A percentile compares a stretch with the other conserved stretches of the same genome.
Conservation (phyloP, 2,329 filamentous ascomycete genomes). For the Stachybotrys elegans region DNA sequence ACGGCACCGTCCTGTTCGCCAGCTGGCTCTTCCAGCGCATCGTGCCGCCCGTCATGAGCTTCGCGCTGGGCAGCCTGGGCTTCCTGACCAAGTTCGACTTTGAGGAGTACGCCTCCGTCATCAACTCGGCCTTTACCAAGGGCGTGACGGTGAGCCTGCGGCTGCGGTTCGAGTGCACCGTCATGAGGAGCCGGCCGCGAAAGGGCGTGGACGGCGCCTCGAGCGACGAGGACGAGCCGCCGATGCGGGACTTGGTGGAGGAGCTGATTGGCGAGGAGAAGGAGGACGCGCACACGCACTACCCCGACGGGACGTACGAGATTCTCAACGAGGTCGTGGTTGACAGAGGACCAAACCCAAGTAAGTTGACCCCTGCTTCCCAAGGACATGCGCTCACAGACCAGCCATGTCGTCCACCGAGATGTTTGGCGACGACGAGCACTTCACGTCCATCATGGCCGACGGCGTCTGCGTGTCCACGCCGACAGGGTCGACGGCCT, state of each 20-base stretch:
- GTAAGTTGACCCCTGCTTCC: constrained; percentile 42
- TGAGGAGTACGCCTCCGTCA: constrained; percentile 62
- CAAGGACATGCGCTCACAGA: constrained; percentile 7
- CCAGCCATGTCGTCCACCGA: constrained; percentile 86
- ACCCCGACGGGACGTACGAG: constrained; percentile 77
- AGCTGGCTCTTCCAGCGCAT: constrained; percentile 96
- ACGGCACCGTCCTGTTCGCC: constrained; percentile 94
- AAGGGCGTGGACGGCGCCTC: constrained; percentile 23
- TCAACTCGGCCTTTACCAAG: constrained; percentile 68
- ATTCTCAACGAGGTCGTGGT: constrained; percentile 97
- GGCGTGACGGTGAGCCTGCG: constrained; percentile 86
- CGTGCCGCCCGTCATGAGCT: constrained; percentile 88
- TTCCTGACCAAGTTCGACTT: constrained; percentile 98
- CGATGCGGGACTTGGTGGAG: constrained; percentile 69
- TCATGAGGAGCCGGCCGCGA: constrained; percentile 71
- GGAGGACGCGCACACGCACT: constrained; percentile 80
- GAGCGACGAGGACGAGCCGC: constrained; percentile 33
- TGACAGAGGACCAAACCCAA: constrained; percentile 88
- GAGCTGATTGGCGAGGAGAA: constrained; percentile 84
- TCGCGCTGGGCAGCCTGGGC: constrained; percentile 84
- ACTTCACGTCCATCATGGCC: constrained; percentile 89
- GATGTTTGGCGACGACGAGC: constrained; percentile 90
- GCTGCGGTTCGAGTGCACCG: constrained; percentile 84
- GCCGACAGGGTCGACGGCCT: constrained; percentile 90
- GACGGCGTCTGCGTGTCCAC: constrained; percentile 93